phyloP scores from a whole-genome alignment of 2,329 filamentous ascomycete genomes.

The Coniochaeta sp. region DNA sequence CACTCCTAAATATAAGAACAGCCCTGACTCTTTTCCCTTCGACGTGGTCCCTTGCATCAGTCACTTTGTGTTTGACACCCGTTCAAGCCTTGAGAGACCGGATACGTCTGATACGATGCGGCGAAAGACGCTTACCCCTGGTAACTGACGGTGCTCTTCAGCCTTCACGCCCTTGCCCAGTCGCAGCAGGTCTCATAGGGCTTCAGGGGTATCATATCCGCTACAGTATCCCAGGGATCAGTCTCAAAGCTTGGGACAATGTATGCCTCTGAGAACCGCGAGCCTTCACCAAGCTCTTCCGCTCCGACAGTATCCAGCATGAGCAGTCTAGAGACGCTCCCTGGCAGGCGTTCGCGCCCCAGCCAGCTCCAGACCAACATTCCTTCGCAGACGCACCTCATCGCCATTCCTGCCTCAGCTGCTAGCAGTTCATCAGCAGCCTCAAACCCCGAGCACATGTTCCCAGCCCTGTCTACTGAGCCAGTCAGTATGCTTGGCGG shows the following conservation, averaged over 20 bases:
- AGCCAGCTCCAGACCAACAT: constrained; percentile 40
- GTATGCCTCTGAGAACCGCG: background rate
- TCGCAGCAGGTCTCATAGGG: background rate
- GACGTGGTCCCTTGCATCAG: constrained; percentile 7
- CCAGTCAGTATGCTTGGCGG: constrained; percentile 44
- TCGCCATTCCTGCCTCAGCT: constrained; percentile 40
- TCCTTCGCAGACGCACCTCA: constrained; percentile 25
- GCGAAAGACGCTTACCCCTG: constrained; percentile 13
- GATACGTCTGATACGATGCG: constrained; percentile 18
- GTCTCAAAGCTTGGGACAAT: background rate
- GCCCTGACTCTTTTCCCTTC: constrained; percentile 3
- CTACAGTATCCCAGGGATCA: background rate
- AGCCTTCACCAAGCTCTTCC: constrained; percentile 26
- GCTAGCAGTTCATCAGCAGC: constrained; percentile 49
- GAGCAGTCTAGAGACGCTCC: background rate
- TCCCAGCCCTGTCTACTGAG: constrained; percentile 50
- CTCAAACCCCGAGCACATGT: constrained; percentile 46
- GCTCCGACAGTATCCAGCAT: background rate
- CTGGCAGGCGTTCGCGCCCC: constrained; percentile 23
- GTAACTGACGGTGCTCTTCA: constrained; percentile 5
- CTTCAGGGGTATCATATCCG: background rate
- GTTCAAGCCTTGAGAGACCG: constrained; percentile 5
- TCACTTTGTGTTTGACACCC: constrained; percentile 14
- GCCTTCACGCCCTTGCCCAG: background rate
- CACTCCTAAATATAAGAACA: constrained; percentile 7